Evolutionary conservation across 805 yeast species (phyloP).

Genomic region (Nakazawaea laoshanensis): DNA sequence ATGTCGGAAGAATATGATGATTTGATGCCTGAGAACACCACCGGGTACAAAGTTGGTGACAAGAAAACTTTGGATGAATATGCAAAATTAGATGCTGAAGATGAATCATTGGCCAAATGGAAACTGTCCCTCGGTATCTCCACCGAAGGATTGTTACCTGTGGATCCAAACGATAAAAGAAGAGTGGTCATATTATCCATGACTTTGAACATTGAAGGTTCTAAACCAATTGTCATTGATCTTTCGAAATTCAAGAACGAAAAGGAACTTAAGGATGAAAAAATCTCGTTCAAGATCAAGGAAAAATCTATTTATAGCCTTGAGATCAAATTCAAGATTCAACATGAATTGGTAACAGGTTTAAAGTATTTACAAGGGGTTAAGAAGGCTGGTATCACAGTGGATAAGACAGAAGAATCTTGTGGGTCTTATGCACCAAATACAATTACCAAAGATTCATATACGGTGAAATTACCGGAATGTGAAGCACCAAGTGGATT

Average conservation of each 20-base stretch:
- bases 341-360: conserved; percentile 88
- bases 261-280: conserved; percentile 38
- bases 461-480: conserved; percentile 58
- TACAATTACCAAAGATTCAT: conserved; percentile 71
- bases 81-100: conserved; percentile 77
- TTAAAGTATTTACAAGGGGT: conserved; percentile 77
- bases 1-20: conserved; percentile 40
- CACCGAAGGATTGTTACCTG: conserved; percentile 46
- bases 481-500: conserved; percentile 91
- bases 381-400: conserved; percentile 81
- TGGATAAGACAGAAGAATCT: conserved; percentile 81
- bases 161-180: conserved; percentile 63
- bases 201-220: conserved; percentile 61
- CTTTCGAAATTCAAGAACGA: conserved; percentile 55
- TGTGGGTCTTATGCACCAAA: conserved; percentile 89
- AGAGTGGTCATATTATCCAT: conserved; percentile 74
- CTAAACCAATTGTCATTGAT: conserved; percentile 59
- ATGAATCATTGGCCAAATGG: conserved; percentile 87
- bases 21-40: conserved; percentile 51
- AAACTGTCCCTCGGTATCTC: conserved; percentile 77
- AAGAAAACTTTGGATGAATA: conserved; percentile 82
- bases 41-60: conserved; percentile 56
- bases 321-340: conserved; percentile 71
- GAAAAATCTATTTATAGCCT: conserved; percentile 71
- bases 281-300: conserved; percentile 65